These are phyloP conservation scores for Tetrahymena borealis DNA, from an alignment of 73 alveolate genomes.

Conservation along the genomic window DNA sequence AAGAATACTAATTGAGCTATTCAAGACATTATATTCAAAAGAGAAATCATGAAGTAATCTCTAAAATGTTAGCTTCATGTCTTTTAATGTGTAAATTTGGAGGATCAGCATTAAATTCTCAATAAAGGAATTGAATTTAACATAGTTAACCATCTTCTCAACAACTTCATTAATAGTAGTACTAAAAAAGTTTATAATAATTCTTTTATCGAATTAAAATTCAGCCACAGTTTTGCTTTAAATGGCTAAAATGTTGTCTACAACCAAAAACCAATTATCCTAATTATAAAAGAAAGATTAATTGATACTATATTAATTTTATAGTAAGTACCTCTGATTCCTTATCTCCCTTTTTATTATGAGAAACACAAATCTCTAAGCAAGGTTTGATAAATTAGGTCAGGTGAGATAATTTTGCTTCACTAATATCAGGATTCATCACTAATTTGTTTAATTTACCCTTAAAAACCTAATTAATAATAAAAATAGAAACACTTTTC, in stretches of 20 bases:
- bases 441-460: background rate
- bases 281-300: background rate
- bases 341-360: background rate
- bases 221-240: background rate
- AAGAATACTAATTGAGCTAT: background rate
- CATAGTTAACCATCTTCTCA: background rate
- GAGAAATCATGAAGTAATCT: background rate
- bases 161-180: background rate
- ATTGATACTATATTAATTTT: background rate
- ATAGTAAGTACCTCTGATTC: background rate
- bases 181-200: background rate
- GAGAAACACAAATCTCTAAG: background rate
- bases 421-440: background rate
- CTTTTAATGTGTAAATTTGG: background rate
- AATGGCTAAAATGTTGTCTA: background rate
- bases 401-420: background rate
- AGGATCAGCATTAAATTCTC: background rate
- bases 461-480: background rate
- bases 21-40: background rate
- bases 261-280: background rate
- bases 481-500: no score
- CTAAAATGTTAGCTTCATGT: background rate
- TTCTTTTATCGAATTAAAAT: background rate
- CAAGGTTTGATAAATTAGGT: background rate
- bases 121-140: background rate